Evolutionary conservation across 495 filamentous ascomycete species (phyloP).

Genomic region (Penicillium roqueforti): DNA sequence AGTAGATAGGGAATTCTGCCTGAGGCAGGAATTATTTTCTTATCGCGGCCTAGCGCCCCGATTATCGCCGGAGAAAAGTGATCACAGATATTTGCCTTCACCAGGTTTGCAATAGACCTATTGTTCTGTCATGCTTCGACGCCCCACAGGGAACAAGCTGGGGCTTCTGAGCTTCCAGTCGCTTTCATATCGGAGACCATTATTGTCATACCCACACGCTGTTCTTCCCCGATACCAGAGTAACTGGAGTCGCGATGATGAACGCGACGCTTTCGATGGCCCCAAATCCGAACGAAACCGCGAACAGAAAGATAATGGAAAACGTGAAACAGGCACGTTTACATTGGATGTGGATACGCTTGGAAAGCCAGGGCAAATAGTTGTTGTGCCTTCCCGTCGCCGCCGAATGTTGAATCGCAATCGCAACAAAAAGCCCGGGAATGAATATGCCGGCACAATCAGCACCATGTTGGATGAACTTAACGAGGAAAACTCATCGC

Average conservation of each 20-base stretch:
- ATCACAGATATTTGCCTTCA: constrained; percentile 8
- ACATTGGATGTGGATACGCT: constrained; percentile 33
- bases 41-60: constrained; percentile 11
- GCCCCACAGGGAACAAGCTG: constrained; percentile 14
- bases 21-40: constrained; percentile 3
- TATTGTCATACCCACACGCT: constrained; percentile 11
- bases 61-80: constrained; percentile 14
- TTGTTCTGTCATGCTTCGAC: constrained; percentile 24
- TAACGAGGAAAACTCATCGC: constrained; percentile 15
- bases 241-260: constrained; percentile 12
- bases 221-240: constrained; percentile 20
- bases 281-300: constrained; percentile 1
- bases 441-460: constrained; percentile 10
- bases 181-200: constrained; percentile 5
- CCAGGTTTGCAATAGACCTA: constrained; percentile 2
- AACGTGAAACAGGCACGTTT: not conserved
- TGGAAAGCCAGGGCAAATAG: constrained; percentile 41
- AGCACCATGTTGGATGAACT: constrained; percentile 31
- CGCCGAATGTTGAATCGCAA: constrained; percentile 7
- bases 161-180: constrained; percentile 16
- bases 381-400: constrained; percentile 30
- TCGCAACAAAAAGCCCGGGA: constrained; percentile 1
- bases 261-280: not conserved
- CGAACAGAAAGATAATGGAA: not conserved
- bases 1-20: not conserved